Conservation (phyloP, 768 basidiomycete species). For the Pholiota molesta region DNA sequence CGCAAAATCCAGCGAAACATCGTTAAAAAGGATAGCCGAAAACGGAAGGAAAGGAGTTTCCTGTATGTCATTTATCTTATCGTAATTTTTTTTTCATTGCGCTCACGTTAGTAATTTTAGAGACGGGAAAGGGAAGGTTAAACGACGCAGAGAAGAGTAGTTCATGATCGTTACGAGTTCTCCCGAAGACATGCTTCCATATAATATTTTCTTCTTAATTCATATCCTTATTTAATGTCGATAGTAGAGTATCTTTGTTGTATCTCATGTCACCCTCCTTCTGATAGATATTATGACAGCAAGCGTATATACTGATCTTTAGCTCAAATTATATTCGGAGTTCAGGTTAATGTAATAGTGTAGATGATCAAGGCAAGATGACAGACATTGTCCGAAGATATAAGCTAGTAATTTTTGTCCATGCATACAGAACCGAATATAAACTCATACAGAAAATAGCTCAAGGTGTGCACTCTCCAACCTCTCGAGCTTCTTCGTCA, state of each 20-base stretch:
- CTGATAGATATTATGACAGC: too few species aligned
- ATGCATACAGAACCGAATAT: too few species aligned
- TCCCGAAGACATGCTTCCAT: not conserved
- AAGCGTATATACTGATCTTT: too few species aligned
- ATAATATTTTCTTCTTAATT: not conserved
- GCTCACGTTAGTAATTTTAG: constrained; percentile 28
- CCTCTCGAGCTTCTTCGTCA: constrained; percentile 54
- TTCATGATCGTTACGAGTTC: not conserved
- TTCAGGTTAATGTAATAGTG: too few species aligned
- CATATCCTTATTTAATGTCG: not conserved
- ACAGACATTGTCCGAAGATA: too few species aligned
- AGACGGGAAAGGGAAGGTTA: constrained; percentile 51
- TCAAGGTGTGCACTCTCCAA: constrained; percentile 40
- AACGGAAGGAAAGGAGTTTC: constrained; percentile 56
- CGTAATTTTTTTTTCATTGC: not conserved
- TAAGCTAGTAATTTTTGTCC: too few species aligned
- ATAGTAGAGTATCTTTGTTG: not conserved
- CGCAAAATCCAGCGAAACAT: constrained; percentile 71
- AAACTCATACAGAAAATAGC: not conserved
- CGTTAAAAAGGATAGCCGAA: constrained; percentile 84
- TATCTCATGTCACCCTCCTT: not conserved
- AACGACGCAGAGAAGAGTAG: constrained; percentile 44
- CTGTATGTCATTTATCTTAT: constrained; percentile 15
- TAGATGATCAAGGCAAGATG: too few species aligned
- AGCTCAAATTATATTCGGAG: too few species aligned